Evolutionary conservation across 257 asterid species (phyloP).

Genomic region (Dorcoceras hygrometricum): DNA sequence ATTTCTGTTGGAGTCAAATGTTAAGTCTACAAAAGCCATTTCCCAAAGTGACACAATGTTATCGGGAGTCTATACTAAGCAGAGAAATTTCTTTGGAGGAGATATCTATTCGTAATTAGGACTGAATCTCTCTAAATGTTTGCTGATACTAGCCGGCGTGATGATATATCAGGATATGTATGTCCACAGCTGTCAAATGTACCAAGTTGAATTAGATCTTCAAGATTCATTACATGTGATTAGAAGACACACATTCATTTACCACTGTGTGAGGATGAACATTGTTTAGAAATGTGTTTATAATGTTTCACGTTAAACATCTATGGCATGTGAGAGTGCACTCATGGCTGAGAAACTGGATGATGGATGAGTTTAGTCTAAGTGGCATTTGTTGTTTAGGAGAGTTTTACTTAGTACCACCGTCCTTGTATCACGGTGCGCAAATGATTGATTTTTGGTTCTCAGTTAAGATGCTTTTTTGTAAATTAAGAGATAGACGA

Average conservation of each 20-base stretch:
- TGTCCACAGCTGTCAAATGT: background rate
- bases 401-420: too few relatives aligned
- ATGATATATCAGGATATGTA: background rate
- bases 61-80: too few relatives aligned
- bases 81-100: too few relatives aligned
- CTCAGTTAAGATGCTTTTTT: too few relatives aligned
- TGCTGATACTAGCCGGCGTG: background rate
- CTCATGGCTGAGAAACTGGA: background rate
- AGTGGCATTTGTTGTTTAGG: too few relatives aligned
- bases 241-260: background rate
- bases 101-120: background rate
- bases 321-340: background rate
- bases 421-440: too few relatives aligned
- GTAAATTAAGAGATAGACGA: too few relatives aligned
- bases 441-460: too few relatives aligned
- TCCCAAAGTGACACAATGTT: too few relatives aligned
- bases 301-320: background rate
- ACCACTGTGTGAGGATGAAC: background rate
- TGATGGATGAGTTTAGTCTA: too few relatives aligned
- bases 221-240: background rate
- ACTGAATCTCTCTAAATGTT: too few relatives aligned
- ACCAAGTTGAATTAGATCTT: background rate
- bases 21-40: too few relatives aligned
- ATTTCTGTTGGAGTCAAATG: background rate
- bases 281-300: background rate